These are phyloP conservation scores for Quercus variabilis DNA, from an alignment of 306 rosid genomes.

Conservation along the genomic window DNA sequence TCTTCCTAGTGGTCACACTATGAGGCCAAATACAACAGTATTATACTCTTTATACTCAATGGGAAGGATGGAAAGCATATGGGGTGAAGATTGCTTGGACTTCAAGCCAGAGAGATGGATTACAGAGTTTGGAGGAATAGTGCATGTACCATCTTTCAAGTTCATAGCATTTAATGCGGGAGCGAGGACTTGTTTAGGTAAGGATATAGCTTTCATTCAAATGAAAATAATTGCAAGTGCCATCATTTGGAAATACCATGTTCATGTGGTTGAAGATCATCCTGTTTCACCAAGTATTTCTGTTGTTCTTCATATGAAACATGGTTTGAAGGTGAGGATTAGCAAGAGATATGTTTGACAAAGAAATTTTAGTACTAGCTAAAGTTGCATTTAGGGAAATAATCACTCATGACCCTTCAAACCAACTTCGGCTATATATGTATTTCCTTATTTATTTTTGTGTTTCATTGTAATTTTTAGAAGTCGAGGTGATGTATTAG, in stretches of 20 bases:
- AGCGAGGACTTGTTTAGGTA: slow-evolving; percentile 53
- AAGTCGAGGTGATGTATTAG: too few relatives aligned
- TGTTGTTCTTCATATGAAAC: slow-evolving; percentile 25
- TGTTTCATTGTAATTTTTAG: too few relatives aligned
- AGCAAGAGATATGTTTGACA: neutral
- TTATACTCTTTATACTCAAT: slow-evolving; percentile 34
- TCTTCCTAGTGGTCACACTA: slow-evolving; percentile 51
- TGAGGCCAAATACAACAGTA: slow-evolving; percentile 1
- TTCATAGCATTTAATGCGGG: slow-evolving; percentile 53
- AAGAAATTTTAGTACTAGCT: neutral
- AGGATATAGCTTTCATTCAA: slow-evolving; percentile 34
- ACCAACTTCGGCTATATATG: too few relatives aligned
- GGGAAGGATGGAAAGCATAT: slow-evolving; percentile 47
- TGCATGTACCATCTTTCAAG: slow-evolving; percentile 45
- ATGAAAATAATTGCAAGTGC: slow-evolving; percentile 37
- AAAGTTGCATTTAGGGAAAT: too few relatives aligned
- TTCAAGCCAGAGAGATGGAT: slow-evolving; percentile 75
- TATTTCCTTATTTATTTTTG: too few relatives aligned
- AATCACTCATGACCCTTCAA: too few relatives aligned
- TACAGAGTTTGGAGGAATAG: slow-evolving; percentile 13
- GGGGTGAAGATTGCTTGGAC: slow-evolving; percentile 56
- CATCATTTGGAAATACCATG: slow-evolving; percentile 18
- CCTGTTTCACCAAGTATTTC: slow-evolving; percentile 9
- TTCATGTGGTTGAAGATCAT: slow-evolving; percentile 14
- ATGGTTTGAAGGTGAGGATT: slow-evolving; percentile 25